These are phyloP conservation scores for Isabelozyma pseudorhagii DNA, from an alignment of 805 yeast species.

Conservation along the genomic window DNA sequence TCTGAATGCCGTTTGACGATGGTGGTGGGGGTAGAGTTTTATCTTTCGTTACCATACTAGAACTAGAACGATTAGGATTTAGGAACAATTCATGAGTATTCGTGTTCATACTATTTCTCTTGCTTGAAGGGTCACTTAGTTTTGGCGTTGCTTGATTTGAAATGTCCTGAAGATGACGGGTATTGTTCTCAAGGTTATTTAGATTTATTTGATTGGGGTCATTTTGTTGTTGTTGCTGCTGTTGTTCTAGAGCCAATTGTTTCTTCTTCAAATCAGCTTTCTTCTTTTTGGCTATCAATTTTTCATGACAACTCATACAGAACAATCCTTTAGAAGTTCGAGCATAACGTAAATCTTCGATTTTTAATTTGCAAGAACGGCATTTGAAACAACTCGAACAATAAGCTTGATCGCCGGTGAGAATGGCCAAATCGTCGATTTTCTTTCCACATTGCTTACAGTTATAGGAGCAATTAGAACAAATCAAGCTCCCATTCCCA, in stretches of 20 bases:
- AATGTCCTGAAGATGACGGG: not conserved
- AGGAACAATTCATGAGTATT: not conserved
- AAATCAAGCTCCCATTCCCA: conserved; percentile 89
- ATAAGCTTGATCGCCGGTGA: conserved; percentile 94
- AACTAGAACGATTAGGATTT: conserved; percentile 5
- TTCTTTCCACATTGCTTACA: conserved; percentile 83
- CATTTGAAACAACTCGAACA: conserved; percentile 90
- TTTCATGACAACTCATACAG: conserved; percentile 90
- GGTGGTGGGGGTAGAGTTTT: conserved; percentile 15
- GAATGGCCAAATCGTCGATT: conserved; percentile 88
- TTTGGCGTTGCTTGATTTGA: conserved; percentile 1
- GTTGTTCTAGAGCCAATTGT: conserved; percentile 16
- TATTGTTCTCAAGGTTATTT: not conserved
- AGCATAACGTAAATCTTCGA: conserved; percentile 87
- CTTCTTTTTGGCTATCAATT: conserved; percentile 71
- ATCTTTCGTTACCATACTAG: conserved; percentile 7
- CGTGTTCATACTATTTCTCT: not conserved
- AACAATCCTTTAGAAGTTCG: conserved; percentile 89
- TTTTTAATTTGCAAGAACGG: conserved; percentile 78
- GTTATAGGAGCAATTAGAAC: conserved; percentile 88
- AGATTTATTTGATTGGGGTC: not conserved
- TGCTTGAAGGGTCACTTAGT: conserved; percentile 3
- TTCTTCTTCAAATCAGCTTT: conserved; percentile 51
- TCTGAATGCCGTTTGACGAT: not conserved
- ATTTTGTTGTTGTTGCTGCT: conserved; percentile 1